Conservation (phyloP, 192 early-diverging fungal species). For the Podila horticola region DNA sequence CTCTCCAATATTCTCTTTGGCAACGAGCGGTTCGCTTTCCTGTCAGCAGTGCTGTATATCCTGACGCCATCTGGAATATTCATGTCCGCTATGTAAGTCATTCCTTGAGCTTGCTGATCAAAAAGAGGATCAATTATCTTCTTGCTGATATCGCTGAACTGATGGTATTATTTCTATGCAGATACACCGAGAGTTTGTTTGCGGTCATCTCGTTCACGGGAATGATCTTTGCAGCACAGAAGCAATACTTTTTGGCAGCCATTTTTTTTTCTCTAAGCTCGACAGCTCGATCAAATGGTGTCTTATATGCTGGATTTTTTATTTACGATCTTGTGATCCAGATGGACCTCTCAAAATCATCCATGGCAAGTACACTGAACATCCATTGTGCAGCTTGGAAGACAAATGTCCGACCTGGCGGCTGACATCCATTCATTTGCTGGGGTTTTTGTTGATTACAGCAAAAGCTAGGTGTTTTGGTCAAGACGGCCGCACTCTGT, state of each 20-base stretch:
- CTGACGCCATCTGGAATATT: slow-evolving; percentile 85
- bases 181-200: slow-evolving; percentile 91
- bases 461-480: slow-evolving; percentile 15
- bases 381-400: not conserved
- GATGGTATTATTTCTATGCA: not conserved
- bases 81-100: slow-evolving; percentile 76
- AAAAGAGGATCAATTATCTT: not conserved
- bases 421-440: not conserved
- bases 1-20: slow-evolving; percentile 47
- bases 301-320: slow-evolving; percentile 86
- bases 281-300: slow-evolving; percentile 81
- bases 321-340: slow-evolving; percentile 71
- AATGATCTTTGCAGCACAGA: slow-evolving; percentile 65
- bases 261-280: slow-evolving; percentile 69
- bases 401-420: not conserved
- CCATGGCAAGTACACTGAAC: slow-evolving; percentile 5
- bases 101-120: no score
- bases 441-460: not conserved
- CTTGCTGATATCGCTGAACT: not conserved
- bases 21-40: slow-evolving; percentile 64
- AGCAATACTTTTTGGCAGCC: slow-evolving; percentile 67
- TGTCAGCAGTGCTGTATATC: slow-evolving; percentile 77
- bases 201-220: slow-evolving; percentile 82
- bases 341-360: slow-evolving; percentile 19
- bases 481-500: slow-evolving; percentile 33